A percentile compares a stretch with the other conserved stretches of the same genome.
Evolutionary conservation across 2,329 filamentous ascomycete species (phyloP).

Genomic region (Leptographium wingfieldii): DNA sequence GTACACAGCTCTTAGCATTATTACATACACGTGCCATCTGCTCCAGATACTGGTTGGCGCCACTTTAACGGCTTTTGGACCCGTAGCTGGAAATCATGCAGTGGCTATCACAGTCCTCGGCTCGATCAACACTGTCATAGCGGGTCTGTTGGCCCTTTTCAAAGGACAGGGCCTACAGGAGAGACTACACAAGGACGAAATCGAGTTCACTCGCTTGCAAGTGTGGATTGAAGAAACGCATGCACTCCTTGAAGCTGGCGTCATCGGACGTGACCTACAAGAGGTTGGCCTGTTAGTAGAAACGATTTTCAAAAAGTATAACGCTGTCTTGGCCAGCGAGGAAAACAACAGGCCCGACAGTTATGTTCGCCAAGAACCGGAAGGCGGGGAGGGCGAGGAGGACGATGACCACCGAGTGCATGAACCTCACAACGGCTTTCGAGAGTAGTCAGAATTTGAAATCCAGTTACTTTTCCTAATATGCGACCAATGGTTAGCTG

Average conservation of each 20-base stretch:
- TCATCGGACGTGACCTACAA: constrained; percentile 27
- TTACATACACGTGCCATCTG: constrained; percentile 31
- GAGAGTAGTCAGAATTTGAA: neutral
- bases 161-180: constrained; percentile 39
- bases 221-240: constrained; percentile 44
- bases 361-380: constrained; percentile 8
- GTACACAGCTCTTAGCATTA: constrained; percentile 20
- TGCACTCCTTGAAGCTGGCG: constrained; percentile 27
- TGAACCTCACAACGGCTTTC: neutral
- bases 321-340: constrained; percentile 11
- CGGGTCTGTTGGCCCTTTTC: constrained; percentile 45
- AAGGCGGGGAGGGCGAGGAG: neutral
- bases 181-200: constrained; percentile 30
- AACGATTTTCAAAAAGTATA: constrained; percentile 26
- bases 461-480: neutral
- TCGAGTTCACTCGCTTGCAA: constrained; percentile 32
- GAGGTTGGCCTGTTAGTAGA: constrained; percentile 31
- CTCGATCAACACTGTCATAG: constrained; percentile 49
- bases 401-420: neutral
- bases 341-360: constrained; percentile 9
- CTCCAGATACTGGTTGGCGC: constrained; percentile 35
- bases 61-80: constrained; percentile 31
- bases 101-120: constrained; percentile 44
- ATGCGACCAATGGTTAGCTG: neutral
- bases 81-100: constrained; percentile 33